A percentile compares a stretch with the other conserved stretches of the same genome.
These are phyloP conservation scores for Dinochytrium kinnereticum DNA, from an alignment of 371 early-diverging fungal species.

Conservation along the genomic window DNA sequence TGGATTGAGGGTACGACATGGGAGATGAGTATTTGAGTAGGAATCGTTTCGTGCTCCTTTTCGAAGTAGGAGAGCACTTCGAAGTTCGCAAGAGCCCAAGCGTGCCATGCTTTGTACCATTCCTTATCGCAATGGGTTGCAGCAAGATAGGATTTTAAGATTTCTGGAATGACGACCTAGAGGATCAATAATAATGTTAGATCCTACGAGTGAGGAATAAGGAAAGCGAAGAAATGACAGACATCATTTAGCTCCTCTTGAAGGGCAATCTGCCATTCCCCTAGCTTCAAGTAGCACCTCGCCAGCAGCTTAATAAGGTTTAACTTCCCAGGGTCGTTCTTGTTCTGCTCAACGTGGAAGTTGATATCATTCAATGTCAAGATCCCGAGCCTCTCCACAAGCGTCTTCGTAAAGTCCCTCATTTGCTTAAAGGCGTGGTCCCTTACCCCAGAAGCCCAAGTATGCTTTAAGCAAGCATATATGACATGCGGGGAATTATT, in stretches of 20 bases:
- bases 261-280: slow-evolving; percentile 88
- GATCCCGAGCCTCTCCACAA: slow-evolving; percentile 57
- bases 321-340: slow-evolving; percentile 39
- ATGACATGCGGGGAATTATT: slow-evolving; percentile 78
- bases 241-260: slow-evolving; percentile 78
- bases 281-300: slow-evolving; percentile 89
- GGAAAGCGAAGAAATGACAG: not conserved
- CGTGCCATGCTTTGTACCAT: slow-evolving; percentile 99
- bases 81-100: slow-evolving; percentile 96
- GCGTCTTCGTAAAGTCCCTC: slow-evolving; percentile 54
- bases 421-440: slow-evolving; percentile 52
- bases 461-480: slow-evolving; percentile 93
- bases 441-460: slow-evolving; percentile 81
- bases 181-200: not conserved
- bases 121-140: slow-evolving; percentile 92
- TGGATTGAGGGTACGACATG: slow-evolving; percentile 75
- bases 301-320: slow-evolving; percentile 71
- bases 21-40: slow-evolving; percentile 60
- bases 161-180: slow-evolving; percentile 69
- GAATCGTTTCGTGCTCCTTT: slow-evolving; percentile 57
- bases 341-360: slow-evolving; percentile 41
- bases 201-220: too few species aligned
- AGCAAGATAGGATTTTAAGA: slow-evolving; percentile 78
- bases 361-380: slow-evolving; percentile 47
- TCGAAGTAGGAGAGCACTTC: slow-evolving; percentile 85